phyloP scores from a whole-genome alignment of 2,329 filamentous ascomycete species.

The Epichloe glyceriae region DNA sequence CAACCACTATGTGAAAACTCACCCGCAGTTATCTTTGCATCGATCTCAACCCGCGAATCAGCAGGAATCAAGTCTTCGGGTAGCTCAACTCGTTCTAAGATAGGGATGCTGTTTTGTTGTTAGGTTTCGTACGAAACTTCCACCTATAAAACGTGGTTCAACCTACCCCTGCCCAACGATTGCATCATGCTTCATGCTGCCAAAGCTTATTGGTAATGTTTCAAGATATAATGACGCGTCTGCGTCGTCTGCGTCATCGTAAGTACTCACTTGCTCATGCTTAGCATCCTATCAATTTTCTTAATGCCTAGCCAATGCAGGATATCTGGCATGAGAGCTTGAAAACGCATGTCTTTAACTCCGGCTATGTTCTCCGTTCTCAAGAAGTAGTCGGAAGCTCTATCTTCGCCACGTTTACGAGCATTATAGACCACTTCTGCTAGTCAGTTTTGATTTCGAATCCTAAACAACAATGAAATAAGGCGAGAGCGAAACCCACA shows the following conservation, averaged over 20 bases:
- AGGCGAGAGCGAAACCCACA: slow-evolving; percentile 22
- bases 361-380: slow-evolving; percentile 97
- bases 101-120: slow-evolving; percentile 49
- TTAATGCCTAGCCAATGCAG: slow-evolving; percentile 96
- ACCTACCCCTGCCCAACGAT: slow-evolving; percentile 65
- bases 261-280: slow-evolving; percentile 77
- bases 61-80: slow-evolving; percentile 88
- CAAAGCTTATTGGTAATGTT: not conserved
- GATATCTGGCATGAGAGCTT: slow-evolving; percentile 95
- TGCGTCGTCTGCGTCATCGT: too few relatives aligned
- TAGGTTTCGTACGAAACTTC: not conserved
- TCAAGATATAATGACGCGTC: not conserved
- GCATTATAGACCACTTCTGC: slow-evolving; percentile 57
- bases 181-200: slow-evolving; percentile 79
- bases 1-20: slow-evolving; percentile 20
- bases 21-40: slow-evolving; percentile 95
- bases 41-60: slow-evolving; percentile 95
- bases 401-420: slow-evolving; percentile 64
- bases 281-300: slow-evolving; percentile 97
- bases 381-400: slow-evolving; percentile 87
- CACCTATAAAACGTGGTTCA: not conserved
- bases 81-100: slow-evolving; percentile 79
- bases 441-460: slow-evolving; percentile 5
- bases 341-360: slow-evolving; percentile 94
- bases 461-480: slow-evolving; percentile 4